Base-by-base conservation (phyloP, 2,329 filamentous ascomycete genomes). In the Arthrobotrys sphaeroides region DNA sequence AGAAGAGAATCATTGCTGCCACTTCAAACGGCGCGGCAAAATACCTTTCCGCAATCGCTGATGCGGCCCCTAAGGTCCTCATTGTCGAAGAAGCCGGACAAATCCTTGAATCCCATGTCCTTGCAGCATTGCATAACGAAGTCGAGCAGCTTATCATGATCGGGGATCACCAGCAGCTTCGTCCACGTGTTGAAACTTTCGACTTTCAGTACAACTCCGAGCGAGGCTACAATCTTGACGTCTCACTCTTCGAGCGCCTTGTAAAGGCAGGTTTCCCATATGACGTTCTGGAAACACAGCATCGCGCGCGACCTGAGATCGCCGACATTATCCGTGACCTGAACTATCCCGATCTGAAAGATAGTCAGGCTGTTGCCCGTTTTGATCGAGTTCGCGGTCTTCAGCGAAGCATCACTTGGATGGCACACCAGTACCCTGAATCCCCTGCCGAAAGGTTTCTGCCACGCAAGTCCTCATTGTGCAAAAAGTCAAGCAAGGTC, bases 11-110 rank as follows among this genome's bases (percentile, higher is more conserved):
- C 10, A 89, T 93, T 45, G 90, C 85, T 0, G 91, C 89, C 77
- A 93, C 91, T 0, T 93, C 90, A 0, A 93, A 89, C 0, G 89
- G 84, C 0, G 90, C 90, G 0, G 89, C 91, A 0, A 92, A 85
- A 81, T 86, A 90, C 59, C 82, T 84, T 0, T 81, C 85, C 0
- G 83, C 87, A 0, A 84, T 93, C 6, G 84, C 84, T 3, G 83
- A 84, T 0, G 86, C 86, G 0, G 81, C 82, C 0, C 88, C 89
- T 0, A 87, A 88, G 0, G 83, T 91, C 1, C 81, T 92, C 0
- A 79, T 93, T 0, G 87, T 91, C 0, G 90, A 93, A 80, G 90
- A 93, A 81, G 90, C 90, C 0, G 90, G 90, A 0, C 90, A 93
- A 77, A 90, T 93, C 2, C 83, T 92, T 0, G 90, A 93, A 80